These are phyloP conservation scores for Neurospora terricola DNA, from an alignment of 495 filamentous ascomycete species.

Conservation along the genomic window DNA sequence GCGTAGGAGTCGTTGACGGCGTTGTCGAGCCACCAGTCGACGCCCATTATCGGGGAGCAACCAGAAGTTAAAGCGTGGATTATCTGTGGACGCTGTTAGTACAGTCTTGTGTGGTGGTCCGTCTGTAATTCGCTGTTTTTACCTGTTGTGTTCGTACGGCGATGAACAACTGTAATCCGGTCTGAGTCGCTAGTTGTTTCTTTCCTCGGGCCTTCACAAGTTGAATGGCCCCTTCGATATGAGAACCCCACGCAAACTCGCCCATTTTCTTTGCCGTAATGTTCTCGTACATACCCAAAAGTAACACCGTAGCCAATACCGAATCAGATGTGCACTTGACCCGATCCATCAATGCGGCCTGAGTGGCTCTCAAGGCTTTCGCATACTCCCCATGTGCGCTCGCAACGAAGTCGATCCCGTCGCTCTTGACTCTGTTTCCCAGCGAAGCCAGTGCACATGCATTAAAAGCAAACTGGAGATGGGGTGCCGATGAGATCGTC, in stretches of 20 bases:
- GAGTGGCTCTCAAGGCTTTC: constrained; percentile 43
- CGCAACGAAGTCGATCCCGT: constrained; percentile 20
- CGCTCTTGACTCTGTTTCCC: constrained; percentile 35
- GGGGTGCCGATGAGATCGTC: constrained; percentile 7
- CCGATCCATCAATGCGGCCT: constrained; percentile 42
- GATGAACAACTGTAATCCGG: constrained; percentile 39
- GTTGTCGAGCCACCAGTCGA: constrained; percentile 43
- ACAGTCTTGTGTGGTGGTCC: neutral
- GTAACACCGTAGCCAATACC: constrained; percentile 50
- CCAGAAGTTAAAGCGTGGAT: constrained; percentile 37
- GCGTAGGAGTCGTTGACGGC: constrained; percentile 30
- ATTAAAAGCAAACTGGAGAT: constrained; percentile 37
- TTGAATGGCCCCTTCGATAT: constrained; percentile 44
- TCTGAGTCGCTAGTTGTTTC: constrained; percentile 37
- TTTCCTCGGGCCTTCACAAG: constrained; percentile 43
- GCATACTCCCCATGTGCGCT: constrained; percentile 34
- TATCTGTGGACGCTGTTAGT: constrained; percentile 18
- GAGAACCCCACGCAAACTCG: constrained; percentile 41
- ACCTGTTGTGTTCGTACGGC: constrained; percentile 45
- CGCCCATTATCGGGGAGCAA: constrained; percentile 35
- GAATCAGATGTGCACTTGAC: constrained; percentile 32
- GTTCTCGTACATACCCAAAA: constrained; percentile 45
- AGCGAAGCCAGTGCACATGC: constrained; percentile 51
- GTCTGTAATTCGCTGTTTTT: constrained; percentile 2
- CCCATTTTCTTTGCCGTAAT: constrained; percentile 36